A percentile compares a stretch with the other conserved stretches of the same genome.
Evolutionary conservation across 441 rosid genomes (phyloP).

Genomic region (Erysimum cheiri): DNA sequence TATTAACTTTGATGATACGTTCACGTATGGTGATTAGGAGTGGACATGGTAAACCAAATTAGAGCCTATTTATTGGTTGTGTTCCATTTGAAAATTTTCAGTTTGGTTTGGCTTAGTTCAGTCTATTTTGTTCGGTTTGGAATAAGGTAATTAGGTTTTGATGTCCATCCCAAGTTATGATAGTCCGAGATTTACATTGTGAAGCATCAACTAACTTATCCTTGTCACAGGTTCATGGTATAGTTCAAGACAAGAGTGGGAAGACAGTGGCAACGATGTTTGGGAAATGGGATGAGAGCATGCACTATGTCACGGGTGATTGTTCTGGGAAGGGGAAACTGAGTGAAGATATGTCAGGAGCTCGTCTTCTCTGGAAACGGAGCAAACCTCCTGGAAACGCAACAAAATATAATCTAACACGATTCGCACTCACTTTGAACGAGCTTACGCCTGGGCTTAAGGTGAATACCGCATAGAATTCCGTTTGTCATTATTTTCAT

Average conservation of each 20-base stretch:
- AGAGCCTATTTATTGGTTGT: neutral
- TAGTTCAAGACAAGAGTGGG: slow-evolving; percentile 61
- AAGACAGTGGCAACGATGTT: slow-evolving; percentile 62
- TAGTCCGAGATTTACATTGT: neutral
- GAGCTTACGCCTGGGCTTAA: slow-evolving; percentile 62
- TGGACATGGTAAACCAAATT: neutral
- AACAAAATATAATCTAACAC: slow-evolving; percentile 62
- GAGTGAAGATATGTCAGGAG: slow-evolving; percentile 49
- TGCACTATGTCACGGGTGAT: slow-evolving; percentile 59
- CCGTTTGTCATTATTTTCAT: slow-evolving; percentile 10
- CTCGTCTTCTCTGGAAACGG: slow-evolving; percentile 60
- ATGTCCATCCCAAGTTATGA: too few species aligned
- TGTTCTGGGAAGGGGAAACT: slow-evolving; percentile 53
- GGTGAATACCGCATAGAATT: slow-evolving; percentile 42
- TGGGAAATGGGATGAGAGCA: slow-evolving; percentile 77
- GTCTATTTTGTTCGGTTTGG: neutral
- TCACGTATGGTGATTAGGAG: slow-evolving; percentile 4
- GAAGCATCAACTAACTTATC: neutral
- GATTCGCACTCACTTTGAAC: slow-evolving; percentile 63
- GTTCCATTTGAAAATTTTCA: neutral
- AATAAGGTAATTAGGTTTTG: neutral
- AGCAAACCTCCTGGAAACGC: slow-evolving; percentile 53
- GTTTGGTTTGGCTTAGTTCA: neutral
- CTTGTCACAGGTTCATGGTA: slow-evolving; percentile 59
- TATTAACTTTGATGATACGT: slow-evolving; percentile 11